Percentiles rank a stretch among this genome's conserved stretches.
phyloP scores from a whole-genome alignment of 1,139 yeast species.

The Meyerozyma smithsonii region DNA sequence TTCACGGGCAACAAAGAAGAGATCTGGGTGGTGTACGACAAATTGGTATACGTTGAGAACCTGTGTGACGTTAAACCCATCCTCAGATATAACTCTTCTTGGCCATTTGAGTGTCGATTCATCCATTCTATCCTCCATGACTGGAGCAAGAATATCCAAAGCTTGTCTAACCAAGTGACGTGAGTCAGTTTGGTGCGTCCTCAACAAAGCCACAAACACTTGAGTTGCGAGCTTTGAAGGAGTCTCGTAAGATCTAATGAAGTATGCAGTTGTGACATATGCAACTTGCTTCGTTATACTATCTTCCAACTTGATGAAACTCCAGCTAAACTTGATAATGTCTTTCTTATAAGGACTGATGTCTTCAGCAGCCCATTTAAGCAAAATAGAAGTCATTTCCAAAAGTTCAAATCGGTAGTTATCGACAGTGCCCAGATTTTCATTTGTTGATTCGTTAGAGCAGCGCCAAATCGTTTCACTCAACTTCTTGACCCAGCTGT shows the following conservation, averaged over 20 bases:
- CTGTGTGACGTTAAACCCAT: slow-evolving; percentile 77
- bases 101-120: slow-evolving; percentile 86
- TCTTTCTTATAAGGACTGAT: slow-evolving; percentile 73
- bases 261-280: slow-evolving; percentile 80
- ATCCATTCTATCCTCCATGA: slow-evolving; percentile 65
- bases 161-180: slow-evolving; percentile 83
- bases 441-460: slow-evolving; percentile 47
- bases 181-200: slow-evolving; percentile 85
- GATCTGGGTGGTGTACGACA: slow-evolving; percentile 78
- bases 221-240: slow-evolving; percentile 87
- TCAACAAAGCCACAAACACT: slow-evolving; percentile 82
- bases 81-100: slow-evolving; percentile 85
- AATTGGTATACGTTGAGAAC: slow-evolving; percentile 88
- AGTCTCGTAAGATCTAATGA: slow-evolving; percentile 84
- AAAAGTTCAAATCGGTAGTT: slow-evolving; percentile 71
- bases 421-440: slow-evolving; percentile 69
- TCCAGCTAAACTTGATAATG: slow-evolving; percentile 92
- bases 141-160: slow-evolving; percentile 84
- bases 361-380: slow-evolving; percentile 61
- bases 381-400: slow-evolving; percentile 73
- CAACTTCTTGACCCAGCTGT: slow-evolving; percentile 61
- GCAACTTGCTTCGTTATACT: slow-evolving; percentile 89
- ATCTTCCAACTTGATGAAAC: slow-evolving; percentile 85
- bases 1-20: slow-evolving; percentile 83
- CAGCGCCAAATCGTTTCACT: slow-evolving; percentile 72